Conservation (phyloP, 176 grass and related monocot species). For the Canna indica region DNA sequence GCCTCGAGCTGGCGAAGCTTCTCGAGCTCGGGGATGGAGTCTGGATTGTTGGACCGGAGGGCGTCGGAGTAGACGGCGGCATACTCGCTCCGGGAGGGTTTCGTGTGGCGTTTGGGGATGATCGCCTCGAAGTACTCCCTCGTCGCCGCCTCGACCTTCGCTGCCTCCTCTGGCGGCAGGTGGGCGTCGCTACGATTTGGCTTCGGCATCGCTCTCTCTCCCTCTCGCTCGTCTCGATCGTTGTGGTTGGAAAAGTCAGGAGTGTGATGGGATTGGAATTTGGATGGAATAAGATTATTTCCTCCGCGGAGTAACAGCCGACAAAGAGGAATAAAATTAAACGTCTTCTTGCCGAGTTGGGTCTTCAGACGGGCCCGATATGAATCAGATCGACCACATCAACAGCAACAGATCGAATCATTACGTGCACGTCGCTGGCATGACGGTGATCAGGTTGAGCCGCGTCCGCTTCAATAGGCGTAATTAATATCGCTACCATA, state of each 20-base stretch:
- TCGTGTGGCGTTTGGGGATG: constrained; percentile 47
- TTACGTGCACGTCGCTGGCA: too few relatives aligned
- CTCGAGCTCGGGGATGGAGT: constrained; percentile 46
- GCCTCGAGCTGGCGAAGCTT: constrained; percentile 48
- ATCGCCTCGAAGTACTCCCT: constrained; percentile 61
- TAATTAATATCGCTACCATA: too few relatives aligned
- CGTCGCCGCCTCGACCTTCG: constrained; percentile 50
- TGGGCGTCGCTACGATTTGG: constrained; percentile 57
- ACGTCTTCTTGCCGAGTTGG: too few relatives aligned
- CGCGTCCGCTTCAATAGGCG: too few relatives aligned
- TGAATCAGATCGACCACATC: too few relatives aligned
- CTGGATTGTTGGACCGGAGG: not conserved
- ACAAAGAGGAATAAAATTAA: too few relatives aligned
- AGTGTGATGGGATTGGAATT: not conserved
- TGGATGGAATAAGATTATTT: not conserved
- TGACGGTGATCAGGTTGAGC: too few relatives aligned
- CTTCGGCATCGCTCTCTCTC: constrained; percentile 31
- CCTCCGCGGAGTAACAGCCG: not conserved
- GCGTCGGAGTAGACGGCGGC: constrained; percentile 14
- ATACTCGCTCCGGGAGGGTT: constrained; percentile 67
- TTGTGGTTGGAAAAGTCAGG: not conserved
- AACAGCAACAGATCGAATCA: too few relatives aligned
- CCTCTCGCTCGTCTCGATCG: not conserved
- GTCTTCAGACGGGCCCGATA: too few relatives aligned
- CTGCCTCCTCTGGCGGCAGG: constrained; percentile 54